Conservation (phyloP, 768 basidiomycete genomes). For the Mycena vulgaris region DNA sequence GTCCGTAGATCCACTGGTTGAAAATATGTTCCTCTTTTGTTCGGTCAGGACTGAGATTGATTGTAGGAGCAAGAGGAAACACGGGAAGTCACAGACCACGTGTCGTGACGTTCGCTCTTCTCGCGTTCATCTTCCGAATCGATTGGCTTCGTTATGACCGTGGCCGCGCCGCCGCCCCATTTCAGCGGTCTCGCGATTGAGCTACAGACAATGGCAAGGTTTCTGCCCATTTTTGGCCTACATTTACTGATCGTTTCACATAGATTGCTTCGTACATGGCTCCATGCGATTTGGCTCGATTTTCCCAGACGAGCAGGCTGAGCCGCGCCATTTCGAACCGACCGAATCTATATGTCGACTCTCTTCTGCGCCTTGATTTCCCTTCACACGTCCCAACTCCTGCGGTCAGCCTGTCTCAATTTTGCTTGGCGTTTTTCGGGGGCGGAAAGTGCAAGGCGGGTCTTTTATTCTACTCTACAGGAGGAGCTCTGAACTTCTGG, state of each 20-base stretch:
- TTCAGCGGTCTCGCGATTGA: not conserved
- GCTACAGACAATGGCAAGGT: not conserved
- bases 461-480: not conserved
- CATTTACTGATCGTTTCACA: not conserved
- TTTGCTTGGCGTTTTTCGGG: conserved; percentile 4
- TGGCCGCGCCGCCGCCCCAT: not conserved
- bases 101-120: too few species aligned
- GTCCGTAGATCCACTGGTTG: too few species aligned
- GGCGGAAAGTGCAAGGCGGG: conserved; percentile 2
- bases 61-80: too few species aligned
- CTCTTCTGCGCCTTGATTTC: not conserved
- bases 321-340: not conserved
- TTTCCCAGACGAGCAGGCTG: not conserved
- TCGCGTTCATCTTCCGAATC: too few species aligned
- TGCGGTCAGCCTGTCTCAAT: conserved; percentile 3
- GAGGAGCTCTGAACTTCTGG: too few species aligned
- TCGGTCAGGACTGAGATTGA: too few species aligned
- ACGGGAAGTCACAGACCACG: too few species aligned
- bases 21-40: too few species aligned
- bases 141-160: not conserved
- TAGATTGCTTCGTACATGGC: conserved; percentile 9
- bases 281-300: not conserved
- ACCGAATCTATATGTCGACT: not conserved
- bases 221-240: not conserved
- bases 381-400: conserved; percentile 9